Evolutionary conservation across 2,329 filamentous ascomycete species (phyloP).

Genomic region (Paecilomyces dactylethromorphus): DNA sequence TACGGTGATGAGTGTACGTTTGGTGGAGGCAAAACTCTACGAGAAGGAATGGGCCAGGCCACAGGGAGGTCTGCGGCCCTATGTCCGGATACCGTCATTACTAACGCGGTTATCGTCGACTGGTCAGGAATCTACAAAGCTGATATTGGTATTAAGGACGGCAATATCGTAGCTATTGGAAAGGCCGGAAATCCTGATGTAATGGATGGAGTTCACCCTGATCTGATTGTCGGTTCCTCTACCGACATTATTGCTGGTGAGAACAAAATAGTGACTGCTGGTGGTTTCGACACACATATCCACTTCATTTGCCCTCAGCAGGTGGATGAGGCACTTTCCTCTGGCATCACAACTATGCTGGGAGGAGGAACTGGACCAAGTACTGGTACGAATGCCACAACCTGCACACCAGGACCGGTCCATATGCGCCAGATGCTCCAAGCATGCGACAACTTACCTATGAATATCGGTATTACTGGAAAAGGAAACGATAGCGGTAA

Average conservation of each 20-base stretch:
- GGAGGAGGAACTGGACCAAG: conserved; percentile 91
- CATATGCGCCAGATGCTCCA: conserved; percentile 88
- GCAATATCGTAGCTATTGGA: conserved; percentile 79
- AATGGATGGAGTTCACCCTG: conserved; percentile 76
- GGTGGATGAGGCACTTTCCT: conserved; percentile 71
- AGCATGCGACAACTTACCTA: conserved; percentile 69
- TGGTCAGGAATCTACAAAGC: conserved; percentile 93
- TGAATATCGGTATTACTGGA: conserved; percentile 86
- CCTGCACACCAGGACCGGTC: conserved; percentile 79
- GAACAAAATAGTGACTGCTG: conserved; percentile 82
- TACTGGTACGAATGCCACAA: conserved; percentile 85
- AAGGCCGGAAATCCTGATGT: conserved; percentile 97
- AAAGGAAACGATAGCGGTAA: conserved; percentile 84
- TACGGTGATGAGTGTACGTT: conserved; percentile 96
- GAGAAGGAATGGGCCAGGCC: conserved; percentile 94
- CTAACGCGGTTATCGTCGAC: conserved; percentile 84
- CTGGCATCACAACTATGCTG: conserved; percentile 83
- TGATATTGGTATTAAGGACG: conserved; percentile 87
- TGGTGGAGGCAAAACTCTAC: conserved; percentile 85
- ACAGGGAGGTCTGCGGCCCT: conserved; percentile 66
- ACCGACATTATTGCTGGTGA: conserved; percentile 92
- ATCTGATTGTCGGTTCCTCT: conserved; percentile 76
- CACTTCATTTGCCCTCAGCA: conserved; percentile 96
- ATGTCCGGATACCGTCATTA: conserved; percentile 76
- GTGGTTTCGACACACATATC: conserved; percentile 83